Conservation (phyloP, 116 monocot genomes). For the Cymodocea nodosa region DNA sequence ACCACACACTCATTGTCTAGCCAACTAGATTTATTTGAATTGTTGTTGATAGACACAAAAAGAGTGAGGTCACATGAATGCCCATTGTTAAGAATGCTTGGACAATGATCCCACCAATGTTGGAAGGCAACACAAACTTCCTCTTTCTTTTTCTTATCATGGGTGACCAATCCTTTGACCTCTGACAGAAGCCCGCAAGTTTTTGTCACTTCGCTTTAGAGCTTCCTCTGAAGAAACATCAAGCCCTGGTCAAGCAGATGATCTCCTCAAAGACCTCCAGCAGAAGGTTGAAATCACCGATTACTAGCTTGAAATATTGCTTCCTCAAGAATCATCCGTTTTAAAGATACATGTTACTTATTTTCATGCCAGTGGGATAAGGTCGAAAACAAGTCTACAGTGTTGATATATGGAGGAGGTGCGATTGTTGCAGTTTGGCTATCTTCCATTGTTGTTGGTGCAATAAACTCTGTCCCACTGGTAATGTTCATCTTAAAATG, state of each 20-base stretch:
- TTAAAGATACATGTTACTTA: not conserved
- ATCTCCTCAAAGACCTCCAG: slow-evolving; percentile 59
- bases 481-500: slow-evolving; percentile 15
- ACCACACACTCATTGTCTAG: too few species aligned
- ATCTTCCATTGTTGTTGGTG: slow-evolving; percentile 72
- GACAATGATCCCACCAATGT: too few species aligned
- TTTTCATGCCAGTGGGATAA: slow-evolving; percentile 62
- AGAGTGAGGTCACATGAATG: not conserved
- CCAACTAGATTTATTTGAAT: too few species aligned
- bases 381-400: slow-evolving; percentile 78
- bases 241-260: slow-evolving; percentile 35
- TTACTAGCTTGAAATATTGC: too few species aligned
- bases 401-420: slow-evolving; percentile 82
- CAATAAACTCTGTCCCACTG: slow-evolving; percentile 92
- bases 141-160: not conserved
- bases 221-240: slow-evolving; percentile 60
- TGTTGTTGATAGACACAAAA: not conserved
- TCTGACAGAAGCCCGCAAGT: slow-evolving; percentile 34
- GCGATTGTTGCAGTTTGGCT: slow-evolving; percentile 82
- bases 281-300: slow-evolving; percentile 37
- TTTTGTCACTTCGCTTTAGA: slow-evolving; percentile 30
- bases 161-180: not conserved
- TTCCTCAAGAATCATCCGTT: not conserved
- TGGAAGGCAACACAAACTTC: not conserved
- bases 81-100: not conserved